These are phyloP conservation scores for Mimosa bimucronata DNA, from an alignment of 306 rosid species.

Conservation along the genomic window DNA sequence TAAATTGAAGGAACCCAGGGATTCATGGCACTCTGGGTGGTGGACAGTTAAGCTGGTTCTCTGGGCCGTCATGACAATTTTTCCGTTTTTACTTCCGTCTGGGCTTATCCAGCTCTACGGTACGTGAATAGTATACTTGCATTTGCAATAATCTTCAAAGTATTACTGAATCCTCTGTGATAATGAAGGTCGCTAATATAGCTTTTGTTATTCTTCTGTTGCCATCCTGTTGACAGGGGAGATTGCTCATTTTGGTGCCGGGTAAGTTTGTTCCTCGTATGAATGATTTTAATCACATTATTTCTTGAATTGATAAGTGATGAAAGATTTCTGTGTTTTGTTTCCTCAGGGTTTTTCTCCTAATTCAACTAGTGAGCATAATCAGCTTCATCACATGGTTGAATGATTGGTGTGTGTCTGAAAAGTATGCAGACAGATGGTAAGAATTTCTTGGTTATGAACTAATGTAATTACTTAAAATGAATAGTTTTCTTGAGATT, in stretches of 20 bases:
- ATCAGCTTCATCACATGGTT: conserved; percentile 94
- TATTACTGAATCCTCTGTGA: conserved; percentile 28
- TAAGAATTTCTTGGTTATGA: conserved; percentile 49
- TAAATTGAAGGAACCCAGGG: conserved; percentile 61
- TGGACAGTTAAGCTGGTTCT: conserved; percentile 86
- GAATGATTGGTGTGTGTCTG: conserved; percentile 70
- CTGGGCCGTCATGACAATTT: conserved; percentile 60
- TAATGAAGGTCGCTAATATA: conserved; percentile 13
- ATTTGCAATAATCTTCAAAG: conserved; percentile 28
- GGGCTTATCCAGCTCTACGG: conserved; percentile 80
- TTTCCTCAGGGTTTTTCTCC: conserved; percentile 83
- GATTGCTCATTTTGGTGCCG: conserved; percentile 97
- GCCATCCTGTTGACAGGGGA: conserved; percentile 59
- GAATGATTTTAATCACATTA: conserved; percentile 27
- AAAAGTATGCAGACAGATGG: conserved; percentile 79
- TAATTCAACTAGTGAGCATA: conserved; percentile 90
- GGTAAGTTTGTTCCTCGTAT: conserved; percentile 56
- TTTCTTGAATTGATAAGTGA: conserved; percentile 15
- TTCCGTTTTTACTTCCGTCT: conserved; percentile 89
- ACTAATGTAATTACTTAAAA: not conserved
- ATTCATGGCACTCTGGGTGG: conserved; percentile 98
- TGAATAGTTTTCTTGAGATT: not conserved
- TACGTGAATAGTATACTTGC: conserved; percentile 46
- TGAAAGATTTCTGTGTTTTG: conserved; percentile 16
- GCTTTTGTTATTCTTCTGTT: conserved; percentile 38